Percentiles rank a stretch among this genome's conserved stretches.
Evolutionary conservation across 2,329 filamentous ascomycete species (phyloP).

Genomic region (Alternaria novae-zelandiae): DNA sequence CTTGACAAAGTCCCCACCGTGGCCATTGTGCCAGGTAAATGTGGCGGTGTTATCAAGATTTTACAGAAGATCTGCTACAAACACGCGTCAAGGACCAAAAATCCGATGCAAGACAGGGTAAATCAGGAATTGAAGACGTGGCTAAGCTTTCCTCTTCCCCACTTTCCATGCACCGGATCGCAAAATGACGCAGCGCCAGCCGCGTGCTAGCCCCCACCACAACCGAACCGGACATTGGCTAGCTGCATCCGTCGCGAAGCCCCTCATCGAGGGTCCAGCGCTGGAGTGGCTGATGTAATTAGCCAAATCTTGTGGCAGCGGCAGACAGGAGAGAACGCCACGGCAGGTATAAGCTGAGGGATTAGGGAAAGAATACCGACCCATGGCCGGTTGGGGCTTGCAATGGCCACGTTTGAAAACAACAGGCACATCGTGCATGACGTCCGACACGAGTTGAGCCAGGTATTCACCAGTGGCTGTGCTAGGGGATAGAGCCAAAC

Average conservation of each 20-base stretch:
- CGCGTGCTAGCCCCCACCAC: conserved; percentile 23
- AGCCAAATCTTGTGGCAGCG: conserved; percentile 25
- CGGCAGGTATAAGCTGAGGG: conserved; percentile 6
- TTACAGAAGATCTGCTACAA: conserved; percentile 3
- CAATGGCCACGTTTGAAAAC: not conserved
- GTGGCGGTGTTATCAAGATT: conserved; percentile 16
- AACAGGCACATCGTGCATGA: conserved; percentile 9
- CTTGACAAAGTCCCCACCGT: conserved; percentile 9
- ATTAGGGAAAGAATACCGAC: conserved; percentile 8
- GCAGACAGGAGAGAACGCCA: conserved; percentile 10
- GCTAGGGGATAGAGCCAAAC: conserved; percentile 18
- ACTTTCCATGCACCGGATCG: conserved; percentile 20
- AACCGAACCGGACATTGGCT: conserved; percentile 8
- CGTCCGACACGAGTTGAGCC: conserved; percentile 8
- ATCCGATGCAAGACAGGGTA: conserved; percentile 9
- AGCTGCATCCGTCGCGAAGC: conserved; percentile 12
- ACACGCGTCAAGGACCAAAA: conserved; percentile 9
- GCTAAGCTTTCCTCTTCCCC: conserved; percentile 35
- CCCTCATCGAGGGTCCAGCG: conserved; percentile 5
- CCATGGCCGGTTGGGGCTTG: conserved; percentile 4
- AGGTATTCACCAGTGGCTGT: conserved; percentile 14
- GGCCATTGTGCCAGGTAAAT: conserved; percentile 20
- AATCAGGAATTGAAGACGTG: conserved; percentile 31
- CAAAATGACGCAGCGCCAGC: conserved; percentile 35
- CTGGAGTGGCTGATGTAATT: conserved; percentile 14